Conservation (phyloP, 1,284 basidiomycete species). For the Cutaneotrichosporon mucoides region DNA sequence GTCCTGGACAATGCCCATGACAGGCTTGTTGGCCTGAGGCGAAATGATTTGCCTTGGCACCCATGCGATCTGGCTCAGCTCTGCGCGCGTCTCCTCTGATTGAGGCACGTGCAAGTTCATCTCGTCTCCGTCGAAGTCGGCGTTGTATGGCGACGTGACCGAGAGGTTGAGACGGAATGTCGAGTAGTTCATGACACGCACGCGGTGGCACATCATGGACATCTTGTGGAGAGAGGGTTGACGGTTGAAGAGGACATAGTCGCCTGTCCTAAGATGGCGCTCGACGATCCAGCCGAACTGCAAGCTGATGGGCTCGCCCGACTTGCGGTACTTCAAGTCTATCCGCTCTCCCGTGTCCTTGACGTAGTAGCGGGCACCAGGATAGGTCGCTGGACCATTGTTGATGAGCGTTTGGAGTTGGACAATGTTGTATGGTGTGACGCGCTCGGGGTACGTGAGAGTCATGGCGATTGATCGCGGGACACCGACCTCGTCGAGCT, state of each 20-base stretch:
- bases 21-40: constrained; percentile 98
- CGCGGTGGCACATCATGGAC: constrained; percentile 99
- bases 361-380: constrained; percentile 95
- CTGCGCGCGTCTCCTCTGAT: constrained; percentile 95
- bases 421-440: constrained; percentile 95
- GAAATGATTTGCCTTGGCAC: constrained; percentile 86
- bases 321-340: constrained; percentile 93
- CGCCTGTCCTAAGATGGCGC: constrained; percentile 94
- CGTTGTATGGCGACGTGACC: constrained; percentile 60
- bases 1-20: constrained; percentile 99
- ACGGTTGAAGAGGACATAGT: constrained; percentile 96
- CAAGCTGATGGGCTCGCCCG: constrained; percentile 86
- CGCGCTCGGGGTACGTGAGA: constrained; percentile 94
- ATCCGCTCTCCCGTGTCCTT: constrained; percentile 98
- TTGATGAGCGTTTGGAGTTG: constrained; percentile 95
- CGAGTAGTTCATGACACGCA: constrained; percentile 97
- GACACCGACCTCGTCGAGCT: constrained; percentile 96
- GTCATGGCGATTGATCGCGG: constrained; percentile 98
- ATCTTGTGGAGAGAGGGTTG: constrained; percentile 99
- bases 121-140: constrained; percentile 99
- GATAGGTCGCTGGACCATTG: constrained; percentile 92
- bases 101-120: constrained; percentile 99
- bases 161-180: constrained; percentile 58
- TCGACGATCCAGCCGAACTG: constrained; percentile 99
- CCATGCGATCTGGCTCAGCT: constrained; percentile 97